Base-by-base conservation (phyloP, 345 rosid species). In the Lumnitzera racemosa region DNA sequence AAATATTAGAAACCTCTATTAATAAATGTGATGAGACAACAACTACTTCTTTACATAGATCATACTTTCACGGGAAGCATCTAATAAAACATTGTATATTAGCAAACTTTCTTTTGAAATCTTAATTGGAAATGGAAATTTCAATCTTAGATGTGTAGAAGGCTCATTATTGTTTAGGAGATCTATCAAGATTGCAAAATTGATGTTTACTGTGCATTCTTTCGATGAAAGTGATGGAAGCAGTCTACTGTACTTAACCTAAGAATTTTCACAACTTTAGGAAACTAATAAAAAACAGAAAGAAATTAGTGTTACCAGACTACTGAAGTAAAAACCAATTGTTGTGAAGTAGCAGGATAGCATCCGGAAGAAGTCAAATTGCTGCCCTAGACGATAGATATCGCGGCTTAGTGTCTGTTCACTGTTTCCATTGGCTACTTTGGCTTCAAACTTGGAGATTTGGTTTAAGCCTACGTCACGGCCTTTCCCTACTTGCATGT, bases 381-480 rank as follows among this genome's bases (percentile, higher is more conserved):
- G 78, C 63, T 72, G 89, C 51, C 88, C 98, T 67, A 92, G 94
- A 55, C 96, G 85, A 70, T 89, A 79, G 46, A 92, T 77, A 61
- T 92, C 98, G 67, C 98, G 96, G 77, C 96, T 83, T 57, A 92
- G 47, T 47, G 96, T 87, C 75, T 92, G 98, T 65, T 92, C 98
- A 43, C 98, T 92, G 75, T 89, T 92, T 57, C 98, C 96, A 69
- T 92, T 92, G 41, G 96, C 92, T 51, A 92, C 92, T 76, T 92
- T 92, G 72, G 98, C 98, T 74, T 92, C 98, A 72, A 89, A 92
- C 77, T 82, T 92, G 0, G 98, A 92, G 71, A 92, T 92, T 70
- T 92, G 98, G 76, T 81, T 92, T 51, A 92, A 80, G 70, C 98
- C 98, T 53, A 89, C 98, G 53, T 92, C 98, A 63, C 98, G 98